Conservation (phyloP, 2,329 filamentous ascomycete genomes). For the Aspergillus sp. region DNA sequence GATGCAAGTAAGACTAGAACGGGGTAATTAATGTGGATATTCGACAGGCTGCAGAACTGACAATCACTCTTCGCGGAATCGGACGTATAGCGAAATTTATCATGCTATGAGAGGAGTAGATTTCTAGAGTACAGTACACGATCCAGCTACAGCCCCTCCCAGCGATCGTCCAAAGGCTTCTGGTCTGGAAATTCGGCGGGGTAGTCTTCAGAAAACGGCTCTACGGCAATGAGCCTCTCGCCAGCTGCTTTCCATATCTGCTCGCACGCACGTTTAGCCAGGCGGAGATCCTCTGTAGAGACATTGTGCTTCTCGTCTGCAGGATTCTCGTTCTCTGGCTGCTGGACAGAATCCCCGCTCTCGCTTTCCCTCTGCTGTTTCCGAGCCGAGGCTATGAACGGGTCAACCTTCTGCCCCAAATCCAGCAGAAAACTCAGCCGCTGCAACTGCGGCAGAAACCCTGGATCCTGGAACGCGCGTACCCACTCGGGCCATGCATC, state of each 20-base stretch:
- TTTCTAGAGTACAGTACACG: background rate
- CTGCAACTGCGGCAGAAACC: constrained; percentile 13
- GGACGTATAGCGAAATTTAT: too few relatives aligned
- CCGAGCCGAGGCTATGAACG: background rate
- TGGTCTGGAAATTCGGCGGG: background rate
- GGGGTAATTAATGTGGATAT: too few relatives aligned
- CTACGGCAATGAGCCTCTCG: background rate
- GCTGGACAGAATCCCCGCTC: background rate
- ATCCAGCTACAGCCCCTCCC: background rate
- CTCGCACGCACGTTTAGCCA: background rate
- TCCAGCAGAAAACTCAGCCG: constrained; percentile 16
- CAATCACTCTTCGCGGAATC: too few relatives aligned
- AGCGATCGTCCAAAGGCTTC: background rate
- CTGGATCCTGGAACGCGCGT: constrained; percentile 10
- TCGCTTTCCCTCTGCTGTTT: background rate
- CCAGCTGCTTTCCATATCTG: background rate
- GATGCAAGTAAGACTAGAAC: too few relatives aligned
- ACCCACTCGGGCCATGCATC: constrained; percentile 15
- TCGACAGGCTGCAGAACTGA: too few relatives aligned
- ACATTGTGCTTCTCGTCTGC: background rate
- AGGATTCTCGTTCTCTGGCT: background rate
- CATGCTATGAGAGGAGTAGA: background rate
- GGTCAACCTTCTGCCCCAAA: constrained; percentile 1
- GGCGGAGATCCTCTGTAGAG: background rate
- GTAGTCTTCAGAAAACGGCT: background rate